Conservation (phyloP, 352 stramenopile genomes). For the Elongisporangium senticosum region DNA sequence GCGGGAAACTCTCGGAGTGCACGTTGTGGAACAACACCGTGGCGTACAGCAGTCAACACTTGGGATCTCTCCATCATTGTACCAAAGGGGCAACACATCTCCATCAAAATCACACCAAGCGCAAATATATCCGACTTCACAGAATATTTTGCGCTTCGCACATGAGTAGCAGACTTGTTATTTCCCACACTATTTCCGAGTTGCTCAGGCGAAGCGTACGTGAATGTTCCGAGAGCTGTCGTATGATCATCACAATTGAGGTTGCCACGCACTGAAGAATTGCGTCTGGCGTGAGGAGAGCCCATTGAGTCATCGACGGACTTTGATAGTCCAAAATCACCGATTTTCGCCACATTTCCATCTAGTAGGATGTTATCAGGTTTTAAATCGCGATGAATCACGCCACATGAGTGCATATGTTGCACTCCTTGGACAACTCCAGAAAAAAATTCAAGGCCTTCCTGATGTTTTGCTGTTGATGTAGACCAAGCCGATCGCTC, state of each 20-base stretch:
- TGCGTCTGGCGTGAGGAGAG: neutral
- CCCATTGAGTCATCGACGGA: conserved; percentile 20
- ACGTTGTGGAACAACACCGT: conserved; percentile 72
- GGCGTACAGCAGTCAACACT: conserved; percentile 69
- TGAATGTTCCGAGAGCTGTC: conserved; percentile 75
- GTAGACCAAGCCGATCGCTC: conserved; percentile 31
- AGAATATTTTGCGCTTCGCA: conserved; percentile 77
- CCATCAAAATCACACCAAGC: conserved; percentile 77
- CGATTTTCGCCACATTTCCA: conserved; percentile 53
- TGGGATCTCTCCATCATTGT: conserved; percentile 87
- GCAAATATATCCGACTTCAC: conserved; percentile 85
- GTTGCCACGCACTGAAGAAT: neutral
- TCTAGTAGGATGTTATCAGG: conserved; percentile 76
- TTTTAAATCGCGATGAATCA: conserved; percentile 75
- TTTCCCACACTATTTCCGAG: conserved; percentile 48
- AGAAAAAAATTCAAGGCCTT: conserved; percentile 59
- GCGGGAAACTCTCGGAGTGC: conserved; percentile 51
- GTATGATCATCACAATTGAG: conserved; percentile 47
- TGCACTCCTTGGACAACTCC: conserved; percentile 61
- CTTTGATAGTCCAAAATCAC: conserved; percentile 66
- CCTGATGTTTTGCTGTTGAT: conserved; percentile 37
- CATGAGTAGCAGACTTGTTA: conserved; percentile 27
- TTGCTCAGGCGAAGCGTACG: conserved; percentile 85
- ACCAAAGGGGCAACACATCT: conserved; percentile 74
- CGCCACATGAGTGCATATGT: conserved; percentile 67